Base-by-base conservation (phyloP, 805 yeast species). In the Osmozyma mogii region DNA sequence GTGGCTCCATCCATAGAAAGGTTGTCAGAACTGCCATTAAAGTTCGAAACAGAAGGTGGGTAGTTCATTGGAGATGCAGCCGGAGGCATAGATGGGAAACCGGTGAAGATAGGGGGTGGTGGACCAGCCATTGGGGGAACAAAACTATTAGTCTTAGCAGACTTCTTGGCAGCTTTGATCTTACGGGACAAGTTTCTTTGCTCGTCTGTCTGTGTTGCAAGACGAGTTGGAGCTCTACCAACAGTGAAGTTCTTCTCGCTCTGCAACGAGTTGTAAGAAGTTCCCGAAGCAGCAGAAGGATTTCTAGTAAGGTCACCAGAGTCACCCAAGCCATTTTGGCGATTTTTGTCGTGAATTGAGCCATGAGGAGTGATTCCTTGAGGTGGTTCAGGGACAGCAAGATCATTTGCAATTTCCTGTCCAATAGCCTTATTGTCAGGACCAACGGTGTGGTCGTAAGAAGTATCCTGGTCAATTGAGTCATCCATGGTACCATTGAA, bases 181-280 rank as follows among this genome's bases (percentile, higher is more conserved):
- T 18, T 9, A 9, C 16, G 15, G 30, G 12, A 28, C 15, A n/a
- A n/a, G 18, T 11, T 15, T n/a, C 27, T 15, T 26, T n/a, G 19
- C 13, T 16, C 20, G 22, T 25, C 20, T 18, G 20, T 7, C 9
- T 18, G 20, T 7, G 20, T 9, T 21, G 35, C 39, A 5, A 28
- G 18, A 17, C 44, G 30, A 28, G 36, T 40, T 6, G 29, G 24
- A 6, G 41, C 31, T 6, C 47, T 32, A 10, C 43, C 36, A 5
- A 50, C 50, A 18, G 36, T 36, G 37, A 50, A 50, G 31, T 53
- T 52, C 12, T 44, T 37, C 1, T 50, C 59, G 29, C 61, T 54
- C 28, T 52, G 55, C 31, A 58, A 48, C 7, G 62, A 56, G 32
- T 48, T 47, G 35, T 36, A 47, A 2, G 63, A 58, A 7, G 29